A percentile compares a stretch with the other conserved stretches of the same genome.
phyloP scores from a whole-genome alignment of 306 rosid genomes.

The Delonix regia region DNA sequence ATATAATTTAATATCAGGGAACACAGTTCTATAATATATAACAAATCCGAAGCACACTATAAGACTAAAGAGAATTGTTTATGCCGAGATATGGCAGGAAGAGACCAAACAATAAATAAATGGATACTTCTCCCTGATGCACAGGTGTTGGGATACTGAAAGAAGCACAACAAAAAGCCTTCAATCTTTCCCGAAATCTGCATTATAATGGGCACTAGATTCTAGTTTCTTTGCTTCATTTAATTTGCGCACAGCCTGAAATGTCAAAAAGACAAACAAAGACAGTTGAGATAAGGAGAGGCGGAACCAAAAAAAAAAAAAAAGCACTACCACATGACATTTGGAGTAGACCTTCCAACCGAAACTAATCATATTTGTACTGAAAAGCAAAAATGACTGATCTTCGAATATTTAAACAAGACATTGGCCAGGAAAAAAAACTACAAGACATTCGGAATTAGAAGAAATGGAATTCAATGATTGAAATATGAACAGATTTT shows the following conservation, averaged over 20 bases:
- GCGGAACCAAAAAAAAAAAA: background rate
- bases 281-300: background rate
- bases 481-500: background rate
- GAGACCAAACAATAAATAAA: conserved; percentile 8
- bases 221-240: conserved; percentile 82
- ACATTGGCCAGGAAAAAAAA: background rate
- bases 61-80: conserved; percentile 16
- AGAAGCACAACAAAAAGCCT: background rate
- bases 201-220: conserved; percentile 59
- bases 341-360: background rate
- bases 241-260: conserved; percentile 70
- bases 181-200: conserved; percentile 71
- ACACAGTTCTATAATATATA: conserved; percentile 14
- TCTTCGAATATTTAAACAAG: background rate
- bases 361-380: background rate
- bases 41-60: background rate
- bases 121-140: background rate
- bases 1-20: background rate
- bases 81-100: background rate
- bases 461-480: background rate
- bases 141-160: background rate
- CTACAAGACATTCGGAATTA: background rate
- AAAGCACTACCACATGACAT: background rate
- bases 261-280: conserved; percentile 30
- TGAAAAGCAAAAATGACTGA: background rate